Evolutionary conservation across 306 rosid genomes (phyloP).

Genomic region (Abrus pulchellus): DNA sequence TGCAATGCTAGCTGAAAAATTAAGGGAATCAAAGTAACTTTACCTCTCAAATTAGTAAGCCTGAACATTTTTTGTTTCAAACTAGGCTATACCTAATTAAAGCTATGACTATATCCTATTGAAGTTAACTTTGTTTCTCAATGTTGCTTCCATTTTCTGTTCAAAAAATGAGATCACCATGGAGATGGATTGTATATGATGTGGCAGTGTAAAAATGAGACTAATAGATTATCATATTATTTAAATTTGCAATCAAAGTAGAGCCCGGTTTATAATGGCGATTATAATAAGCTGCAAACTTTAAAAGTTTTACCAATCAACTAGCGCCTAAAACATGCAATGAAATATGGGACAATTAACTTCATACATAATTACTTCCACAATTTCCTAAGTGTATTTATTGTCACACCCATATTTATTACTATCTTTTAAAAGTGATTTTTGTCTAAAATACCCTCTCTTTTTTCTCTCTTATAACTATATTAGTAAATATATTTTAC

Average conservation of each 20-base stretch:
- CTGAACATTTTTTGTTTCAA: neutral
- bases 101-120: neutral
- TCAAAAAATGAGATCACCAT: neutral
- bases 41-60: neutral
- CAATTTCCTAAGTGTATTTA: neutral
- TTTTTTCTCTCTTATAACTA: too few species aligned
- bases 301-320: too few species aligned
- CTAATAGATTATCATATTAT: neutral
- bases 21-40: constrained; percentile 45
- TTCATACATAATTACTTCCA: neutral
- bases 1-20: constrained; percentile 49
- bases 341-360: neutral
- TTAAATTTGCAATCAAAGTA: neutral
- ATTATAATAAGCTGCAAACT: too few species aligned
- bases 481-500: too few species aligned
- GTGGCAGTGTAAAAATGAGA: neutral
- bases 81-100: neutral
- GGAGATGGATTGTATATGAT: neutral
- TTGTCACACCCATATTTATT: too few species aligned
- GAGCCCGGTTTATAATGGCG: neutral
- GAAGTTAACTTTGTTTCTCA: neutral
- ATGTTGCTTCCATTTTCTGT: neutral
- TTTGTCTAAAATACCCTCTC: too few species aligned
- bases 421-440: too few species aligned
- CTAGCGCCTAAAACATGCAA: too few species aligned